These are phyloP conservation scores for Madurella mycetomatis DNA, from an alignment of 2,329 filamentous ascomycete genomes.

Conservation along the genomic window DNA sequence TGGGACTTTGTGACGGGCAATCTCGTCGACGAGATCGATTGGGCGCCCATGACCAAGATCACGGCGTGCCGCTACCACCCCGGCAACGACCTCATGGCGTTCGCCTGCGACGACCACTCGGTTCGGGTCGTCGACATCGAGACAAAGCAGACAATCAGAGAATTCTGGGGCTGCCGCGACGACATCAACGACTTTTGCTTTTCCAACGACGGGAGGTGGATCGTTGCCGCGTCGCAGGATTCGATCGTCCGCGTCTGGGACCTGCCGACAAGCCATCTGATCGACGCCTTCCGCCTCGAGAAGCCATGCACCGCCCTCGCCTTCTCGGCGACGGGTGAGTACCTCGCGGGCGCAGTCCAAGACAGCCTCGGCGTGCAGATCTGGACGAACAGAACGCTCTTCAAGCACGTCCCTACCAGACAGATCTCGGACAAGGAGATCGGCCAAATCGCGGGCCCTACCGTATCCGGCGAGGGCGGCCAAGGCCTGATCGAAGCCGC, in stretches of 20 bases:
- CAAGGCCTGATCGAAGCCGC: slow-evolving; percentile 71
- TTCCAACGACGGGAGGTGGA: slow-evolving; percentile 89
- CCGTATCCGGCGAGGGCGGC: slow-evolving; percentile 77
- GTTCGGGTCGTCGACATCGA: slow-evolving; percentile 87
- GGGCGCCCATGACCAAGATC: slow-evolving; percentile 72
- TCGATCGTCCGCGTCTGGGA: slow-evolving; percentile 86
- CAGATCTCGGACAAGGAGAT: slow-evolving; percentile 79
- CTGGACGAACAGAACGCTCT: slow-evolving; percentile 92
- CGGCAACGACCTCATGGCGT: slow-evolving; percentile 77
- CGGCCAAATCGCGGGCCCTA: slow-evolving; percentile 60
- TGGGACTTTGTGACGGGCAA: slow-evolving; percentile 90
- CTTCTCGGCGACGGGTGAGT: slow-evolving; percentile 88
- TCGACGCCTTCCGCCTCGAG: slow-evolving; percentile 81
- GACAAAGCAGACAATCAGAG: slow-evolving; percentile 85
- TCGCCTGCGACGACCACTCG: slow-evolving; percentile 83
- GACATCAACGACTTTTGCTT: slow-evolving; percentile 79
- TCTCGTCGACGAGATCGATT: slow-evolving; percentile 75
- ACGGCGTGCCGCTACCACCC: slow-evolving; percentile 76
- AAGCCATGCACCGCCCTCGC: slow-evolving; percentile 77
- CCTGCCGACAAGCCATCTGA: slow-evolving; percentile 88
- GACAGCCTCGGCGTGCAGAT: slow-evolving; percentile 84
- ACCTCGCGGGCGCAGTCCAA: slow-evolving; percentile 82
- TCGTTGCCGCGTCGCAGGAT: slow-evolving; percentile 81
- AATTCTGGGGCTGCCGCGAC: slow-evolving; percentile 77
- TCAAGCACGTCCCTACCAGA: slow-evolving; percentile 79